Evolutionary conservation across 75 land plant species (phyloP).

Genomic region (Isoetes taiwanensis): DNA sequence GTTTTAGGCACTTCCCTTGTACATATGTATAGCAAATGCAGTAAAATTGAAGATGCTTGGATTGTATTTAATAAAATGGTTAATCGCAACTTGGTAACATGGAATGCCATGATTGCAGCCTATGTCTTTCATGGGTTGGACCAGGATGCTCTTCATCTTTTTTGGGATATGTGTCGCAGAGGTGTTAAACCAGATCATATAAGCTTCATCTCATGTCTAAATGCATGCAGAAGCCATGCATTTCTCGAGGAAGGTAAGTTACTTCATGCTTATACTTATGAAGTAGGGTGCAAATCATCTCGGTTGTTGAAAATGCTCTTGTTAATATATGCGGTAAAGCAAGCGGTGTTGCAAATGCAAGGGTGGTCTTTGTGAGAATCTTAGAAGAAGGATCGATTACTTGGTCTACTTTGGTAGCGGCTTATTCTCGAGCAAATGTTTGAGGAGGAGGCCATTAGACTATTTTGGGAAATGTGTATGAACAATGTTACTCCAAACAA

Average conservation of each 20-base stretch:
- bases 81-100: background rate
- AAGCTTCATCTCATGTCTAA: conserved; percentile 1
- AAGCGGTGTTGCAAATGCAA: too few relatives aligned
- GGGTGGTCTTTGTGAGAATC: too few relatives aligned
- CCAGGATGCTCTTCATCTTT: conserved; percentile 4
- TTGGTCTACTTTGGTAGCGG: too few relatives aligned
- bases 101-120: conserved; percentile 7
- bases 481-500: too few relatives aligned
- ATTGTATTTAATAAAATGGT: background rate
- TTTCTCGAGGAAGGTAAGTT: background rate
- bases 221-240: background rate
- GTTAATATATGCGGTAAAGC: too few relatives aligned
- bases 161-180: background rate
- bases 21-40: background rate
- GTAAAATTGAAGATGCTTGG: background rate
- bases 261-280: background rate
- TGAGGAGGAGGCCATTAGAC: too few relatives aligned
- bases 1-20: conserved; percentile 7
- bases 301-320: too few relatives aligned
- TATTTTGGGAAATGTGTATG: too few relatives aligned
- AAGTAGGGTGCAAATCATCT: conserved; percentile 4
- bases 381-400: too few relatives aligned
- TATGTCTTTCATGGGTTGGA: background rate
- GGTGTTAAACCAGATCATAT: conserved; percentile 1
- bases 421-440: too few relatives aligned